Base-by-base conservation (phyloP, 495 filamentous ascomycete species). In the Rhypophila decipiens region DNA sequence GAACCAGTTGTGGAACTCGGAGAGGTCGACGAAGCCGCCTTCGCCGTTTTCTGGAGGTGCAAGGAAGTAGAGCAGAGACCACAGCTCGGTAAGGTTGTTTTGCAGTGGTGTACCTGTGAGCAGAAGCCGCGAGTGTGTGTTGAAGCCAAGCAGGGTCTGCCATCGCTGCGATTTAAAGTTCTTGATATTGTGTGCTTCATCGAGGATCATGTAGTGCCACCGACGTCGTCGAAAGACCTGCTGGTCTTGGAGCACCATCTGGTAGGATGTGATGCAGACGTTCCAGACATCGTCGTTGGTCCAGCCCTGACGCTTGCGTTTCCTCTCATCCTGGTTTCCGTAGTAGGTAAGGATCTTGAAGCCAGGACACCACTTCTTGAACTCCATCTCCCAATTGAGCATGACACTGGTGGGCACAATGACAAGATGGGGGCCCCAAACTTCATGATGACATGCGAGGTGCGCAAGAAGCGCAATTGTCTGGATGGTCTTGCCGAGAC, bases 341-440 rank as follows among this genome's bases (percentile, higher is more conserved):
- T 97, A 97, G 70, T 99, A 99, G 2, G 90, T 90, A 52, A 97
- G 80, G 49, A 97, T 90, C 61, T 96, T 97, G 76, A 99, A 99
- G 2, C 94, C 94, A 11, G 94, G 94, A 41, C 88, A 90, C 83
- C 90, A 99, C 65, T 97, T 97, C 60, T 97, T 97, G 75, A 99
- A 99, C 65, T 99, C 94, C 85, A 96, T 96, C 63, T 97, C 94
- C 94, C 94, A 99, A 62, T 99, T 99, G 43, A 99, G 81, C 75
- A 99, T 96, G 23, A 99, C 94, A 67, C 90, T 96, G 8, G 94
- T 97, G 2, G 94, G 94, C 5, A 99, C 94, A 51, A 99, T 85
- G 31, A 99, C 85, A 18, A 99, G 71, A 73, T 99, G 94, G 0
- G 94, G 88, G 0, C 94, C 94, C 94, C 94, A 99, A 21, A 90